phyloP scores from a whole-genome alignment of 192 early-diverging fungal species.

The Linnemannia hyalina region DNA sequence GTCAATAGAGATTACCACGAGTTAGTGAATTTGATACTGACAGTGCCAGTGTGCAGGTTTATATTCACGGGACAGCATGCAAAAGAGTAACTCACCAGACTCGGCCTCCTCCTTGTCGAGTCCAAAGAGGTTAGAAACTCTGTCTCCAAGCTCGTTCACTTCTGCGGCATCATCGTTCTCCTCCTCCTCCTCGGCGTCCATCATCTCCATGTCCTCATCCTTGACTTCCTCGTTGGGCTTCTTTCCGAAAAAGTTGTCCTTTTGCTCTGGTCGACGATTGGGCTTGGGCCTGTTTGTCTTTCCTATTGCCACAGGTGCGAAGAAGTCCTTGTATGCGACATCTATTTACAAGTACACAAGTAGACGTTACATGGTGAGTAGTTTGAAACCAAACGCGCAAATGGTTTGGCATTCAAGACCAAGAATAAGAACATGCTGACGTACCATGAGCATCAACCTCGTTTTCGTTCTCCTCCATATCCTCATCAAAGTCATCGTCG shows the following conservation, averaged over 20 bases:
- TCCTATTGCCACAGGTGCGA: conserved; percentile 72
- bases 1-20: conserved; percentile 19
- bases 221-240: conserved; percentile 56
- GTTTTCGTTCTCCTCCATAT: conserved; percentile 75
- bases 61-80: neutral
- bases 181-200: conserved; percentile 60
- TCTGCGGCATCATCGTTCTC: conserved; percentile 53
- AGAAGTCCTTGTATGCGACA: conserved; percentile 89
- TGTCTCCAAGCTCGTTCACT: conserved; percentile 50
- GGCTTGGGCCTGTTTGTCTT: conserved; percentile 56
- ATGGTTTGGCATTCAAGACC: neutral
- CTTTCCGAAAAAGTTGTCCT: conserved; percentile 42
- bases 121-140: conserved; percentile 70
- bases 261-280: conserved; percentile 50
- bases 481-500: conserved; percentile 71
- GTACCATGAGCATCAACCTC: conserved; percentile 70
- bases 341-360: conserved; percentile 60
- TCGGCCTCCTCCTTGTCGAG: conserved; percentile 66
- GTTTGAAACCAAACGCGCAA: neutral
- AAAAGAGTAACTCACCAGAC: conserved; percentile 19
- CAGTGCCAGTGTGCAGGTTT: neutral
- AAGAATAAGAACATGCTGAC: conserved; percentile 26
- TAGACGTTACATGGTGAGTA: neutral
- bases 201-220: conserved; percentile 55
- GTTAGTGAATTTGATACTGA: conserved; percentile 14